Evolutionary conservation across 495 filamentous ascomycete genomes (phyloP).

Genomic region (Penicillium daleae): DNA sequence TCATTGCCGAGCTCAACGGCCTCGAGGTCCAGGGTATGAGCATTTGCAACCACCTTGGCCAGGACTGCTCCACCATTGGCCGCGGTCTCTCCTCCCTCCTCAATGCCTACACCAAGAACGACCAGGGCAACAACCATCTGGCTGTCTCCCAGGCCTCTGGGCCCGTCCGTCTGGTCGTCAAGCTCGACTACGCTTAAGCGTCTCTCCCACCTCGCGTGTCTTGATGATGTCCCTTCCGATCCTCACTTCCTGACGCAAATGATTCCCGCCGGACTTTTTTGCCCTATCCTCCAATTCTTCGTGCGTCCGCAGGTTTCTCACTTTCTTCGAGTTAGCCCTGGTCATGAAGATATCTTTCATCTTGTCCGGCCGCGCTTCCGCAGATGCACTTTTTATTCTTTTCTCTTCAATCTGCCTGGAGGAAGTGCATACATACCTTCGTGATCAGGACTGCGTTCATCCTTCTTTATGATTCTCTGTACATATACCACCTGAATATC

Average conservation of each 20-base stretch:
- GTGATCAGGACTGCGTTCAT: constrained; percentile 23
- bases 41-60: constrained; percentile 41
- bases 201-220: too few species aligned
- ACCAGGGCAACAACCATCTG: too few species aligned
- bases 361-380: background rate
- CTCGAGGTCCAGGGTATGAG: constrained; percentile 45
- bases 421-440: constrained; percentile 26
- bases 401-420: constrained; percentile 16
- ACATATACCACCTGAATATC: constrained; percentile 34
- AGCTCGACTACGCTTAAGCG: constrained; percentile 40
- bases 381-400: too few species aligned
- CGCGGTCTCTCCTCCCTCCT: constrained; percentile 23
- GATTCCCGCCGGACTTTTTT: too few species aligned
- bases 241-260: constrained; percentile 23
- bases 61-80: constrained; percentile 38
- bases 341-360: too few species aligned
- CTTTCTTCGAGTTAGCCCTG: too few species aligned
- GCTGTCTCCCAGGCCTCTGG: too few species aligned
- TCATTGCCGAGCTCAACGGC: constrained; percentile 43
- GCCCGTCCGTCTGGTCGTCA: constrained; percentile 38
- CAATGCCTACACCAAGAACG: constrained; percentile 49
- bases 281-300: too few species aligned
- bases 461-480: constrained; percentile 31
- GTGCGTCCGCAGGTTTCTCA: too few species aligned
- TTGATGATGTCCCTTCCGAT: too few species aligned